Conservation (phyloP, 805 yeast genomes). For the Starmerella apicola region DNA sequence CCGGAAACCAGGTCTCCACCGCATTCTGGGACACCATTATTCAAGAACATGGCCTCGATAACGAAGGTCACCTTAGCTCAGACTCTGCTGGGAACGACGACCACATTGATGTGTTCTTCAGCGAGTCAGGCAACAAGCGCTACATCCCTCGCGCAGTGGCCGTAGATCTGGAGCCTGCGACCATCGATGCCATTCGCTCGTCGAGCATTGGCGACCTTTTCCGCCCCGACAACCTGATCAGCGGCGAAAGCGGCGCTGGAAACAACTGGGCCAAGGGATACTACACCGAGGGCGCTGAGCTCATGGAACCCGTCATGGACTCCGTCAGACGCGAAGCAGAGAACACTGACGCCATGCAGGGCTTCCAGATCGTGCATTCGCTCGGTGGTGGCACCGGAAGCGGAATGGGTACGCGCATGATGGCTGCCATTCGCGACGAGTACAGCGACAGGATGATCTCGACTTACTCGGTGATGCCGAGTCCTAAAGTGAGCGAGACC, state of each 20-base stretch:
- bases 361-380: constrained; percentile 81
- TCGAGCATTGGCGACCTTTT: constrained; percentile 71
- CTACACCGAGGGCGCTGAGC: constrained; percentile 94
- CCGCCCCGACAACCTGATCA: constrained; percentile 84
- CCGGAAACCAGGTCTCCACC: constrained; percentile 34
- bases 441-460: constrained; percentile 96
- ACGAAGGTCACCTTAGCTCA: constrained; percentile 24
- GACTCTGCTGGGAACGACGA: constrained; percentile 26
- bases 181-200: constrained; percentile 72
- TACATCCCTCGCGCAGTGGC: constrained; percentile 91
- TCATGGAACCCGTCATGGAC: constrained; percentile 83
- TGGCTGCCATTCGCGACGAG: constrained; percentile 81
- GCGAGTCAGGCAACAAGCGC: constrained; percentile 65
- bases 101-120: constrained; percentile 72
- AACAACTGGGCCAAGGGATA: constrained; percentile 97
- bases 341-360: constrained; percentile 86
- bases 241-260: constrained; percentile 90
- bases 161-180: constrained; percentile 91
- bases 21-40: constrained; percentile 31
- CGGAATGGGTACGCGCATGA: constrained; percentile 87
- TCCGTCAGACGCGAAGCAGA: constrained; percentile 91
- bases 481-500: constrained; percentile 84
- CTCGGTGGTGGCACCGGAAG: constrained; percentile 94
- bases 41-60: constrained; percentile 29
- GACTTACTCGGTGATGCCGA: constrained; percentile 88